Conservation (phyloP, 176 grass and related monocot genomes). For the Microstegium vimineum region DNA sequence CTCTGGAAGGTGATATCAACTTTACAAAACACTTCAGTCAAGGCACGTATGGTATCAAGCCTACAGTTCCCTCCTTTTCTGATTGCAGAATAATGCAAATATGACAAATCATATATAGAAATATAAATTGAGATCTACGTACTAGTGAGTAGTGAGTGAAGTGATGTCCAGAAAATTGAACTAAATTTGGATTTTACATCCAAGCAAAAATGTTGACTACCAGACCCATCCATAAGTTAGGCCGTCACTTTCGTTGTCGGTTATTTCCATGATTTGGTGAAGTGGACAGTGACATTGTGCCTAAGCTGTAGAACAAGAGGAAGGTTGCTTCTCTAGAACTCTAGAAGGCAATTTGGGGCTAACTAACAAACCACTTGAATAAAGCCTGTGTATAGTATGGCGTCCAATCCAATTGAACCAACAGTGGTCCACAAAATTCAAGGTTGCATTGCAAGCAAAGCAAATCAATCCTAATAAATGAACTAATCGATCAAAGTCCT, state of each 20-base stretch:
- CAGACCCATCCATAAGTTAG: constrained; percentile 11
- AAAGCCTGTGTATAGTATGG: not conserved
- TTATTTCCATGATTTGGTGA: not conserved
- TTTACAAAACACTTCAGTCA: not conserved
- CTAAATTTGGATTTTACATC: not conserved
- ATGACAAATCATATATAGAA: not conserved
- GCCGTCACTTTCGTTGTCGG: not conserved
- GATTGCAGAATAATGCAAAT: not conserved
- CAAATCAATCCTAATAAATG: not conserved
- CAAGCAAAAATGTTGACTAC: not conserved
- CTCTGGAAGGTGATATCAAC: constrained; percentile 1
- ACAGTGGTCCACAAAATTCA: constrained; percentile 15
- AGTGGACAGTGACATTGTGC: no score
- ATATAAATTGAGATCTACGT: no score
- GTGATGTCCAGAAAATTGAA: not conserved
- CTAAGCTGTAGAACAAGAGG: no score
- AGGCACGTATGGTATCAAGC: not conserved
- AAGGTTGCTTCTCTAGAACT: not conserved
- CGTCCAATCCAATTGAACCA: not conserved
- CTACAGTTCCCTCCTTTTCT: not conserved
- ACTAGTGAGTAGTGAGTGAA: not conserved
- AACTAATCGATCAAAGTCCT: not conserved
- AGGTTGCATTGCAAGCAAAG: constrained; percentile 9
- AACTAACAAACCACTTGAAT: constrained; percentile 8
- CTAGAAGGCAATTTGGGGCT: constrained; percentile 1